phyloP scores from a whole-genome alignment of 2,329 filamentous ascomycete genomes.

The Metarhizium anisopliae region DNA sequence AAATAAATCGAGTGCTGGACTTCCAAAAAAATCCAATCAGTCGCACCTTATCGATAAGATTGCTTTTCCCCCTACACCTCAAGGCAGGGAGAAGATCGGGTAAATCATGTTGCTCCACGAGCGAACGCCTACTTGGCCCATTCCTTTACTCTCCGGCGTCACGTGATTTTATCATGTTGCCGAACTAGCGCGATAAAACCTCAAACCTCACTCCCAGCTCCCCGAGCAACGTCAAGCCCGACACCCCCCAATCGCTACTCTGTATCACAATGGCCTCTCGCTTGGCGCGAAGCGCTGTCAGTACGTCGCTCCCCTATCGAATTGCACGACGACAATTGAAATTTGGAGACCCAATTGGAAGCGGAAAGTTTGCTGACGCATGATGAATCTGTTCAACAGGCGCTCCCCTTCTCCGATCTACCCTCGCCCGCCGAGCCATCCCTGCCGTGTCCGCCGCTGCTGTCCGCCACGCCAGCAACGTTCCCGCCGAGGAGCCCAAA shows the following conservation, averaged over 20 bases:
- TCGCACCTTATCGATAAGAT: neutral
- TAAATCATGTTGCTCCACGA: slow-evolving; percentile 1
- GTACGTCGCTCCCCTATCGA: slow-evolving; percentile 47
- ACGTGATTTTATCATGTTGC: slow-evolving; percentile 29
- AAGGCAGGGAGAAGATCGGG: slow-evolving; percentile 14
- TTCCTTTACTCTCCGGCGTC: slow-evolving; percentile 11
- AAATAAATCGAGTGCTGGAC: neutral
- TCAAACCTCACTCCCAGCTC: slow-evolving; percentile 36
- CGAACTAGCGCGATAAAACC: slow-evolving; percentile 40
- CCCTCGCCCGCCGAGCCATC: slow-evolving; percentile 64
- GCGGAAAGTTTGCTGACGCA: slow-evolving; percentile 8
- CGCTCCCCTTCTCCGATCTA: slow-evolving; percentile 83
- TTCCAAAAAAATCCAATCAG: slow-evolving; percentile 4
- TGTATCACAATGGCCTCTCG: slow-evolving; percentile 90
- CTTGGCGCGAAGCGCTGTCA: slow-evolving; percentile 89
- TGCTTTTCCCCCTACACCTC: neutral
- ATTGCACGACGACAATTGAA: neutral
- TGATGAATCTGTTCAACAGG: slow-evolving; percentile 44
- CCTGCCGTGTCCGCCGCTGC: slow-evolving; percentile 64
- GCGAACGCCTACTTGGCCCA: neutral
- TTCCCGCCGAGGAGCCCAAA: slow-evolving; percentile 83
- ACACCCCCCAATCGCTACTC: slow-evolving; percentile 45
- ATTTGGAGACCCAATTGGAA: slow-evolving; percentile 18
- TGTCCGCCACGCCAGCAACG: slow-evolving; percentile 63
- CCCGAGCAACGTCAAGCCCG: slow-evolving; percentile 34